Evolutionary conservation across 2,329 filamentous ascomycete species (phyloP).

Genomic region (Ascosphaera aggregata): DNA sequence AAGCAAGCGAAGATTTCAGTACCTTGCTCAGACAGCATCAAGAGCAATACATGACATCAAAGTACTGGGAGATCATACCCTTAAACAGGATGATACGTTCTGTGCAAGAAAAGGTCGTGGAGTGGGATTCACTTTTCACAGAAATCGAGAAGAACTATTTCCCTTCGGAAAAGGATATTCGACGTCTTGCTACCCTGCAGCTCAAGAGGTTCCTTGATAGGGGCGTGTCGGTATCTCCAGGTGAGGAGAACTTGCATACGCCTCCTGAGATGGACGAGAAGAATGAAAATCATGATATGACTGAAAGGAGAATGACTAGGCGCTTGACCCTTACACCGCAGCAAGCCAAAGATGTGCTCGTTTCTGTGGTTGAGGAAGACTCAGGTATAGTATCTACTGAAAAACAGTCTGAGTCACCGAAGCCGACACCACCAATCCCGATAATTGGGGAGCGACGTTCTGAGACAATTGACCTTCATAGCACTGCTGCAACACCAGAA

Average conservation of each 20-base stretch:
- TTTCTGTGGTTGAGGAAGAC: constrained; percentile 42
- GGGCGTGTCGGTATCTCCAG: constrained; percentile 53
- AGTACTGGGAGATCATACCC: constrained; percentile 92
- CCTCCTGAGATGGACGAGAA: constrained; percentile 14
- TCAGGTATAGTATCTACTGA: constrained; percentile 16
- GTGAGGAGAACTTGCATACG: constrained; percentile 35
- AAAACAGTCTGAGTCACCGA: constrained; percentile 3
- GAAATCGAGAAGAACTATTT: constrained; percentile 88
- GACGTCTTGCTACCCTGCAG: constrained; percentile 74
- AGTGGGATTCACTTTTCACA: constrained; percentile 78
- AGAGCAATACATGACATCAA: constrained; percentile 75
- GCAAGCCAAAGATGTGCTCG: constrained; percentile 38
- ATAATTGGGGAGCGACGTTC: constrained; percentile 8
- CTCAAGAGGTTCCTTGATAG: constrained; percentile 81
- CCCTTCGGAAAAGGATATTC: constrained; percentile 85
- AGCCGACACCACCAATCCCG: constrained; percentile 5
- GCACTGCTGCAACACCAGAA: constrained; percentile 1
- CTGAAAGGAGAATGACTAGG: constrained; percentile 13
- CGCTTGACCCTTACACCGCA: constrained; percentile 31
- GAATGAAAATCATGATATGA: constrained; percentile 5
- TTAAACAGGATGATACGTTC: constrained; percentile 72
- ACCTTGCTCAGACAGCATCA: constrained; percentile 56
- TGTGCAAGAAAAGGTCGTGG: constrained; percentile 77
- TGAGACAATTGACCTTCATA: constrained; percentile 4
- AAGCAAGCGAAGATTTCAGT: constrained; percentile 62